Base-by-base conservation (phyloP, 148 eudicot genomes). In the Talinum fruticosum region DNA sequence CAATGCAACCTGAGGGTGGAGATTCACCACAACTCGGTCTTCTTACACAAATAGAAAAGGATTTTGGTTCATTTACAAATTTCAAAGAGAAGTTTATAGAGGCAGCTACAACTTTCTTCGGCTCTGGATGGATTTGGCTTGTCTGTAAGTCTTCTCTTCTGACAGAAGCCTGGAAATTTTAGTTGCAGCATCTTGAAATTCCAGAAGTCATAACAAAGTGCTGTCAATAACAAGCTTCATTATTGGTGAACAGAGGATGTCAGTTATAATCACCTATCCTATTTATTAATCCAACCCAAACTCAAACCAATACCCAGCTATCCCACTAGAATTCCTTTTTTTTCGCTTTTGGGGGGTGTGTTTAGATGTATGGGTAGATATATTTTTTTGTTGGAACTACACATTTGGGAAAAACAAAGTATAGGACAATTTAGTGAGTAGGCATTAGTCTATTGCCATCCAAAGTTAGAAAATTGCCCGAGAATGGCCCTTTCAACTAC, bases 1-100 rank as follows among this genome's bases (percentile, higher is more conserved):
- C 97, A 69, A 95, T 95, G 97, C 94, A 89, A 85, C 97, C 98
- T 66, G 98, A 91, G 77, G 97, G 98, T 32, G 98, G 92, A 65
- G 85, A 85, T 68, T 79, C 84, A 83, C 98, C 98, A 12, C 86
- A 79, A 78, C 76, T 91, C 78, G 97, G 94, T 75, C 87, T 92
- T 67, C 93, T 95, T 79, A 76, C 77, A 73, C 94, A 90, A 82
- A 92, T 95, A 73, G 98, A 95, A 78, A 92, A 91, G 84, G 98
- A 95, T 84, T 95, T 95, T 81, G 91, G 87, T 78, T 92, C 98
- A 74, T 89, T 87, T 75, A n/a, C 78, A 76, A 81, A 83, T 74
- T 95, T 95, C 73, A 95, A 83, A 64, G 95, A 90, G 51, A 88
- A 91, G 71, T 90, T 95, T 81, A 82, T 80, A 18, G 92, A 92